phyloP scores from a whole-genome alignment of 1,139 yeast species.

The Meyerozyma smithsonii region DNA sequence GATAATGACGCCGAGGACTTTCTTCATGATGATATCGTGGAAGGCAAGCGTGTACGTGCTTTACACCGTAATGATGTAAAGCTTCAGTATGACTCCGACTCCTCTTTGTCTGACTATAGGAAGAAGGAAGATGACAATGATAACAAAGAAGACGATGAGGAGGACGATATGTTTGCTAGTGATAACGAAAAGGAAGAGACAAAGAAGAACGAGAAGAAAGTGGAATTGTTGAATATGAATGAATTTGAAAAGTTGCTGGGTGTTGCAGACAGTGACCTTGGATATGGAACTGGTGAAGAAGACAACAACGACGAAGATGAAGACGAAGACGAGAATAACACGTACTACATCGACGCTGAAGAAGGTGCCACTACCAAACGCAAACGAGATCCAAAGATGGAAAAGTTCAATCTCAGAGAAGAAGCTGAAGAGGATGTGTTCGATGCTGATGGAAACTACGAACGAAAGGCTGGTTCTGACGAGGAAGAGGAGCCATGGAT shows the following conservation, averaged over 20 bases:
- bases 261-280: slow-evolving; percentile 7
- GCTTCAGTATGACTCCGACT: slow-evolving; percentile 32
- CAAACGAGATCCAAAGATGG: slow-evolving; percentile 20
- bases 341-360: slow-evolving; percentile 3
- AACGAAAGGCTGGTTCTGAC: slow-evolving; percentile 34
- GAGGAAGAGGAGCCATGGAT: slow-evolving; percentile 27
- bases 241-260: slow-evolving; percentile 19
- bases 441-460: slow-evolving; percentile 59
- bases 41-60: slow-evolving; percentile 20
- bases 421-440: slow-evolving; percentile 60
- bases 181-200: slow-evolving; percentile 8
- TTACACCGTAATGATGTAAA: slow-evolving; percentile 17
- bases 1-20: slow-evolving; percentile 12
- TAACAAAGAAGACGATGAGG: slow-evolving; percentile 10
- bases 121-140: slow-evolving; percentile 6
- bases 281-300: not conserved
- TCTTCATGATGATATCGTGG: slow-evolving; percentile 21
- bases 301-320: slow-evolving; percentile 8
- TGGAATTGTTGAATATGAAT: slow-evolving; percentile 22
- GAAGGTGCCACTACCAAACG: not conserved
- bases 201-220: slow-evolving; percentile 14
- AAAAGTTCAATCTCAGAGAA: slow-evolving; percentile 55
- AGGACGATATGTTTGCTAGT: slow-evolving; percentile 13
- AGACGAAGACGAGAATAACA: slow-evolving; percentile 4
- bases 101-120: slow-evolving; percentile 15